phyloP scores from a whole-genome alignment of 2,329 filamentous ascomycete species.

The Cladophialophora psammophila region DNA sequence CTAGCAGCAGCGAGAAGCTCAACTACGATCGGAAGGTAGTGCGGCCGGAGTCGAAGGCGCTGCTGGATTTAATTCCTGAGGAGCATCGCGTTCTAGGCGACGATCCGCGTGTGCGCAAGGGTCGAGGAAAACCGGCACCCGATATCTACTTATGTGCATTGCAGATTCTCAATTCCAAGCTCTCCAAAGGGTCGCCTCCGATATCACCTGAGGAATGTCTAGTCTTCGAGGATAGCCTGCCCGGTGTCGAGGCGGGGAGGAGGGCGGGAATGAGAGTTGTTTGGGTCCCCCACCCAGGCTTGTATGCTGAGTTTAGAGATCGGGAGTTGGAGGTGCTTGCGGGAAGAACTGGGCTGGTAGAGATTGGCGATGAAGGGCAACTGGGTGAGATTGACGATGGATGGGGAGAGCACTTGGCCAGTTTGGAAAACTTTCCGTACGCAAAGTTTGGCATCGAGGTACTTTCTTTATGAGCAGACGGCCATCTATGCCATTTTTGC shows the following conservation, averaged over 20 bases:
- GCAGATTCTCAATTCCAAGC: slow-evolving; percentile 79
- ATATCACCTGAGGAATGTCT: slow-evolving; percentile 87
- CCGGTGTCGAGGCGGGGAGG: slow-evolving; percentile 87
- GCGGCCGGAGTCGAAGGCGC: slow-evolving; percentile 50
- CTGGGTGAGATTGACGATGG: slow-evolving; percentile 67
- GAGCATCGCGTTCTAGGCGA: slow-evolving; percentile 83
- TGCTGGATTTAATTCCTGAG: slow-evolving; percentile 68
- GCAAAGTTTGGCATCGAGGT: slow-evolving; percentile 62
- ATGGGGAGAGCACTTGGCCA: slow-evolving; percentile 61
- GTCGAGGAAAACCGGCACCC: slow-evolving; percentile 87
- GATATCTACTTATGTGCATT: slow-evolving; percentile 93
- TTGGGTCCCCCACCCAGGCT: slow-evolving; percentile 84
- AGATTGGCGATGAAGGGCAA: slow-evolving; percentile 50
- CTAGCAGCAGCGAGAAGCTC: slow-evolving; percentile 74
- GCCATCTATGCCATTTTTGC: neutral
- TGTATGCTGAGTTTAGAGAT: slow-evolving; percentile 77
- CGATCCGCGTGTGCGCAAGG: slow-evolving; percentile 75
- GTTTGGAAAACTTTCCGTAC: slow-evolving; percentile 67
- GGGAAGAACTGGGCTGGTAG: slow-evolving; percentile 66
- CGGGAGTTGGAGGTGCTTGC: slow-evolving; percentile 83
- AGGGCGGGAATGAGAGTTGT: slow-evolving; percentile 93
- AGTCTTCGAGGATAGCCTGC: slow-evolving; percentile 96
- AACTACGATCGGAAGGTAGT: slow-evolving; percentile 81
- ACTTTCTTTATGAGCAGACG: neutral
- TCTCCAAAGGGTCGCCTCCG: slow-evolving; percentile 67